Conservation (phyloP, 352 stramenopile species). For the Phytopythium oedochilum region DNA sequence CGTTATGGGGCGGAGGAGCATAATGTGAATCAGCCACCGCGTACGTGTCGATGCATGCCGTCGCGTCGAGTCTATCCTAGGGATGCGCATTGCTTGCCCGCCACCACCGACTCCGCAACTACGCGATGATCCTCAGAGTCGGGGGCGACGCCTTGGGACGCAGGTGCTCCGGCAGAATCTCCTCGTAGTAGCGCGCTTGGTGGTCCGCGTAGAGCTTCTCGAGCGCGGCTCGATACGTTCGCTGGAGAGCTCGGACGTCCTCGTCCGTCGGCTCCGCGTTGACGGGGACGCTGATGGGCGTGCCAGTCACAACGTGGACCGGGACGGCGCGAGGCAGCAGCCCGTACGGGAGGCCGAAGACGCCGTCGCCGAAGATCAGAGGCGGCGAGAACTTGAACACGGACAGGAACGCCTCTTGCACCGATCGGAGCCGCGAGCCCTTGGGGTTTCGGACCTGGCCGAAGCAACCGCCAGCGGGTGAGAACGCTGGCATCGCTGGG, state of each 20-base stretch:
- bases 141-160: constrained; percentile 13
- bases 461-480: background rate
- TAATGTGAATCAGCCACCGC: background rate
- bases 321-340: constrained; percentile 28
- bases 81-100: no score
- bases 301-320: constrained; percentile 36
- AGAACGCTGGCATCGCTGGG: no score
- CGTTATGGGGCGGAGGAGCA: background rate
- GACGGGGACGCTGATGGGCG: constrained; percentile 32
- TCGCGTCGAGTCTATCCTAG: background rate
- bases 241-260: constrained; percentile 44
- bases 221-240: constrained; percentile 33
- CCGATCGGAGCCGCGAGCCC: constrained; percentile 23
- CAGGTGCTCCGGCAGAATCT: constrained; percentile 23
- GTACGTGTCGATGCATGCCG: background rate
- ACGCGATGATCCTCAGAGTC: constrained; percentile 29
- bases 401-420: constrained; percentile 34
- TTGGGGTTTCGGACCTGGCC: constrained; percentile 33
- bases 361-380: constrained; percentile 22
- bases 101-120: no score
- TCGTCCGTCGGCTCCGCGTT: constrained; percentile 30
- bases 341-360: constrained; percentile 22
- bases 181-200: constrained; percentile 31
- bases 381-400: constrained; percentile 40
- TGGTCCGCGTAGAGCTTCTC: constrained; percentile 50